Evolutionary conservation across 495 filamentous ascomycete genomes (phyloP).

Genomic region (Penicillium arizonense): DNA sequence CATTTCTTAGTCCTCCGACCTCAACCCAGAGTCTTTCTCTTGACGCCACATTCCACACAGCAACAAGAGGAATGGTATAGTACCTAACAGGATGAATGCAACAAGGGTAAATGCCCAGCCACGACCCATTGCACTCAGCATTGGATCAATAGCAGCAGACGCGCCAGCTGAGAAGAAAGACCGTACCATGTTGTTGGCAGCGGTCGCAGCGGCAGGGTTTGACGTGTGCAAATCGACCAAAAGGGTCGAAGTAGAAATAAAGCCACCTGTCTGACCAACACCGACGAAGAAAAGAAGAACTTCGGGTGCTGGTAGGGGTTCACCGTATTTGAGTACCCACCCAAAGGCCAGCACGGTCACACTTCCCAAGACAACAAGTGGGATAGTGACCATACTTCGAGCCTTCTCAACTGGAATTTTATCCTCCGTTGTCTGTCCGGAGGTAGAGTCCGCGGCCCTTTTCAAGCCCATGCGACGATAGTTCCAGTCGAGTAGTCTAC

Average conservation of each 20-base stretch:
- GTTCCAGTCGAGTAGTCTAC: constrained; percentile 41
- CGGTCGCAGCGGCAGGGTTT: constrained; percentile 58
- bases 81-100: constrained; percentile 19
- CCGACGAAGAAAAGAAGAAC: constrained; percentile 55
- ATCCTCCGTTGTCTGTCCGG: background rate
- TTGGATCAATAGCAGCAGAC: constrained; percentile 55
- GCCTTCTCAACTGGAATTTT: constrained; percentile 17
- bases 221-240: constrained; percentile 59
- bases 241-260: constrained; percentile 38
- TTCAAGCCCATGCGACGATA: constrained; percentile 33
- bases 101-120: constrained; percentile 45
- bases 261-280: constrained; percentile 47
- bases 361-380: constrained; percentile 11
- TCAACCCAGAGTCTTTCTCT: background rate
- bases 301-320: constrained; percentile 46
- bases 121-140: constrained; percentile 57
- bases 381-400: constrained; percentile 13
- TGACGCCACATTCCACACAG: constrained; percentile 10
- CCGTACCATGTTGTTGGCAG: constrained; percentile 63
- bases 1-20: too few species aligned
- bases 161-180: constrained; percentile 61
- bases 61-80: constrained; percentile 16
- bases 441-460: background rate
- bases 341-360: constrained; percentile 17
- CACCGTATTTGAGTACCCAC: constrained; percentile 29